phyloP scores from a whole-genome alignment of 495 filamentous ascomycete genomes.

The Tuber microsphaerosporum region DNA sequence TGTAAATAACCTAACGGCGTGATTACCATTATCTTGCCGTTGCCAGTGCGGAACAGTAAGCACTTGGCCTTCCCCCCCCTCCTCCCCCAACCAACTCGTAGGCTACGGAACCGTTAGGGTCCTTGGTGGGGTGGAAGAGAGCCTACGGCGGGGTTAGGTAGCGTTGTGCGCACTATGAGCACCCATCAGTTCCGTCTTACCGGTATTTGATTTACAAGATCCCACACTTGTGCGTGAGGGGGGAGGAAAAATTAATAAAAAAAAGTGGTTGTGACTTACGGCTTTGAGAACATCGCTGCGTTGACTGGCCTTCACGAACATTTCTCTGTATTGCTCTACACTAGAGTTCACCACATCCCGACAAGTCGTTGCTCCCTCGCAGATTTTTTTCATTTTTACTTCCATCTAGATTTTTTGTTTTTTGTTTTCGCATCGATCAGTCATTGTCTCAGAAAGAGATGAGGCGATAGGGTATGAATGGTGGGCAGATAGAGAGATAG shows the following conservation, averaged over 20 bases:
- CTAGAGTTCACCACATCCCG: constrained; percentile 69
- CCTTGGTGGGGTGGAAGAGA: not conserved
- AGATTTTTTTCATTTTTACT: constrained; percentile 85
- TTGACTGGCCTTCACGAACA: constrained; percentile 68
- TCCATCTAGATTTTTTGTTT: constrained; percentile 58
- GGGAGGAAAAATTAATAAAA: not conserved
- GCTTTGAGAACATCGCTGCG: constrained; percentile 68
- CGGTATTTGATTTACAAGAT: not conserved
- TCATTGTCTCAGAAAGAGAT: constrained; percentile 15
- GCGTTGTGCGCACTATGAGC: not conserved
- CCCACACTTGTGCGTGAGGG: not conserved
- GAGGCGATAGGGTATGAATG: constrained; percentile 14
- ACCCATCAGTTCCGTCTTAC: not conserved
- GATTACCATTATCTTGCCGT: not conserved
- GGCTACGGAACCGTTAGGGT: not conserved
- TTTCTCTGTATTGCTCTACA: constrained; percentile 72
- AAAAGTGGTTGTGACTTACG: constrained; percentile 47
- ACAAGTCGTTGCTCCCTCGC: constrained; percentile 70
- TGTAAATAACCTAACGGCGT: not conserved
- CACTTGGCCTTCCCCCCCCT: no score
- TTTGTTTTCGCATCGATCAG: not conserved
- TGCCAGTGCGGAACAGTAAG: not conserved
- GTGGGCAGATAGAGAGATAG: constrained; percentile 11
- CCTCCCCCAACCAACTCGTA: not conserved
- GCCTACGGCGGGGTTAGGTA: not conserved